Base-by-base conservation (phyloP, 1,284 basidiomycete species). In the Tylopilus sp. region DNA sequence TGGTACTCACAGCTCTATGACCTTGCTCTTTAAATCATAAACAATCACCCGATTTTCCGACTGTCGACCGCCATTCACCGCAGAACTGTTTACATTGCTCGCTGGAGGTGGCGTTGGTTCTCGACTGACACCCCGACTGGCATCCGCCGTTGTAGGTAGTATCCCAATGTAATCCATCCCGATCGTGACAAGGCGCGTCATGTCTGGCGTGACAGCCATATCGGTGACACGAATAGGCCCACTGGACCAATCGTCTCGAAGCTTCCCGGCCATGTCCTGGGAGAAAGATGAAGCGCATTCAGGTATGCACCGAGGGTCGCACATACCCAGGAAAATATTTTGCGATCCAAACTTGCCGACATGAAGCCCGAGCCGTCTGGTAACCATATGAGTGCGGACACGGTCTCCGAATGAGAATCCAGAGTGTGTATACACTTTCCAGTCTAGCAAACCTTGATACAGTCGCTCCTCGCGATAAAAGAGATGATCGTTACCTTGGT, bases 301-400 rank as follows among this genome's bases (percentile, higher is more conserved):
- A 28, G n/a, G 41, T 44, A 40, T 43, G 41, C 29, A 44, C 42
- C 36, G 21, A 54, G 34, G 48, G 30, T 48, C 41, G 44, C 40
- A 68, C 82, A 47, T 66, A 94, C 93, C 91, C 94, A 98, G 55
- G 89, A 82, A 36, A 89, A 79, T 48, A 99, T 84, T 68, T 84
- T 86, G 55, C 85, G 82, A 68, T 99, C 96, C 70, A 97, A 77
- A 35, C 89, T 89, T 39, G 89, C 89, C 5, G 92, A 97, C 53
- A 97, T 80, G 66, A 98, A 98, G 11, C 90, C 89, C 15, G 82
- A 82, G 28, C 89, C 88, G 65, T 97, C 87, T 9, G 92, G 88
- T 40, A 95, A 72, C 92, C 94, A 98, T 35, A 83, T 78, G 36
- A 97, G 77, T 0, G 92, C 83, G 19, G 89, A 90, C 40, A 99